Evolutionary conservation across 495 filamentous ascomycete species (phyloP).

Genomic region (Massariosphaeria phaeospora): DNA sequence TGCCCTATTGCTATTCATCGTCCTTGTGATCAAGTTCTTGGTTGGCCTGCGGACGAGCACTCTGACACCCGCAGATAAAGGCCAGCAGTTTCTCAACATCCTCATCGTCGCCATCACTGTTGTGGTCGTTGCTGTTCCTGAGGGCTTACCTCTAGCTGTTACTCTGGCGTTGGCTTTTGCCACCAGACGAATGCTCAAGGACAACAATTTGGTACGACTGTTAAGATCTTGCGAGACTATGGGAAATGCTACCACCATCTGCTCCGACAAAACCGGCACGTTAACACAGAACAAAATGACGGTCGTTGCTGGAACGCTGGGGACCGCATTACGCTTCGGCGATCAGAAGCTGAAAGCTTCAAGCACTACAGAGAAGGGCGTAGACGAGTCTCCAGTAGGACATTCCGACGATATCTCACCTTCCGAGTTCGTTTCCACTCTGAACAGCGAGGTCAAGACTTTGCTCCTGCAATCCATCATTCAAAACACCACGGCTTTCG

Average conservation of each 20-base stretch:
- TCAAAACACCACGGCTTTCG: slow-evolving; percentile 64
- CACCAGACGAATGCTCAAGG: slow-evolving; percentile 89
- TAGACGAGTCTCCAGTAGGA: slow-evolving; percentile 30
- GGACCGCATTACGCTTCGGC: slow-evolving; percentile 54
- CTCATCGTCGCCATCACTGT: slow-evolving; percentile 95
- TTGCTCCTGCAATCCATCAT: slow-evolving; percentile 57
- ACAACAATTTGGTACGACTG: slow-evolving; percentile 88
- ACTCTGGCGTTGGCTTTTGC: slow-evolving; percentile 92
- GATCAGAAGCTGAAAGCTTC: slow-evolving; percentile 26
- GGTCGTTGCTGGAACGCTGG: slow-evolving; percentile 58
- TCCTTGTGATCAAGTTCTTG: slow-evolving; percentile 89
- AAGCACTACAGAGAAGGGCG: slow-evolving; percentile 38
- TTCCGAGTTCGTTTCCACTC: slow-evolving; percentile 55
- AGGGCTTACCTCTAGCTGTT: slow-evolving; percentile 87
- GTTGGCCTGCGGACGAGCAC: slow-evolving; percentile 57
- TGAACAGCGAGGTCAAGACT: slow-evolving; percentile 49
- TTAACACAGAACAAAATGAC: slow-evolving; percentile 74
- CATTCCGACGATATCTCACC: slow-evolving; percentile 46
- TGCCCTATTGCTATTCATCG: slow-evolving; percentile 78
- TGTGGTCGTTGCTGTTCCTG: slow-evolving; percentile 91
- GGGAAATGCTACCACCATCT: slow-evolving; percentile 94
- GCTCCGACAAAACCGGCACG: slow-evolving; percentile 95
- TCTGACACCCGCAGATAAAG: slow-evolving; percentile 63
- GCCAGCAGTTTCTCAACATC: slow-evolving; percentile 81
- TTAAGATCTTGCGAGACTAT: slow-evolving; percentile 96